phyloP scores from a whole-genome alignment of 352 stramenopile species.

The Phytopythium oedochilum region DNA sequence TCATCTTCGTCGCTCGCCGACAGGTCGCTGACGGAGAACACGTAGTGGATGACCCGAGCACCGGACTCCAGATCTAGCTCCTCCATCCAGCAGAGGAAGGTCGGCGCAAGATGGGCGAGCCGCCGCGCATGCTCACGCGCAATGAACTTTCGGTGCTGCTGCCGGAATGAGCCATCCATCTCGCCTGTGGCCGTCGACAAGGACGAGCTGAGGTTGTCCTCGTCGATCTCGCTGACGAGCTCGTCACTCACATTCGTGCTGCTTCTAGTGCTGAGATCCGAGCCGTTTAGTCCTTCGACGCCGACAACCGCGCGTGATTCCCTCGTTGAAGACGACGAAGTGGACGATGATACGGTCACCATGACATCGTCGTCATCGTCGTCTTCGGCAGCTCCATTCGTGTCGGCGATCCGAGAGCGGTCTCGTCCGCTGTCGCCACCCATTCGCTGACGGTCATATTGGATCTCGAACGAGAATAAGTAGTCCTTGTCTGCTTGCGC shows the following conservation, averaged over 20 bases:
- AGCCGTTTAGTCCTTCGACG: slow-evolving; percentile 5
- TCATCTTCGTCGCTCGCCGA: slow-evolving; percentile 16
- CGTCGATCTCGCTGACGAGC: slow-evolving; percentile 32
- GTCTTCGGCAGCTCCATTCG: slow-evolving; percentile 5
- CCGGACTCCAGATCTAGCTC: slow-evolving; percentile 58
- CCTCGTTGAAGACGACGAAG: slow-evolving; percentile 1
- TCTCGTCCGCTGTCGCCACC: neutral
- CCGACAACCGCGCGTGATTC: slow-evolving; percentile 4
- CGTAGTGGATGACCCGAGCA: slow-evolving; percentile 60
- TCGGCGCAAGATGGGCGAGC: slow-evolving; percentile 34
- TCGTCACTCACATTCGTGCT: slow-evolving; percentile 40
- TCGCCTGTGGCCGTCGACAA: slow-evolving; percentile 9
- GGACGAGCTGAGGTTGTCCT: slow-evolving; percentile 22
- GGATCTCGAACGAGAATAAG: slow-evolving; percentile 78
- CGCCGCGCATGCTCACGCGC: slow-evolving; percentile 38
- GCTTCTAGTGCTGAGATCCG: slow-evolving; percentile 45
- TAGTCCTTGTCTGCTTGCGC: slow-evolving; percentile 63
- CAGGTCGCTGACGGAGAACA: slow-evolving; percentile 40
- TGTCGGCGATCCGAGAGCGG: slow-evolving; percentile 1
- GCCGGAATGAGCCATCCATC: slow-evolving; percentile 8
- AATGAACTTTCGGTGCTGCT: slow-evolving; percentile 33
- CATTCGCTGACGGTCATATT: slow-evolving; percentile 27
- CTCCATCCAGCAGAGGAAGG: slow-evolving; percentile 72
- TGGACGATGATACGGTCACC: neutral
- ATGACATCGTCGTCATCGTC: slow-evolving; percentile 6